A percentile compares a stretch with the other conserved stretches of the same genome.
Conservation (phyloP, 2,329 filamentous ascomycete genomes). For the Fusarium burgessii region DNA sequence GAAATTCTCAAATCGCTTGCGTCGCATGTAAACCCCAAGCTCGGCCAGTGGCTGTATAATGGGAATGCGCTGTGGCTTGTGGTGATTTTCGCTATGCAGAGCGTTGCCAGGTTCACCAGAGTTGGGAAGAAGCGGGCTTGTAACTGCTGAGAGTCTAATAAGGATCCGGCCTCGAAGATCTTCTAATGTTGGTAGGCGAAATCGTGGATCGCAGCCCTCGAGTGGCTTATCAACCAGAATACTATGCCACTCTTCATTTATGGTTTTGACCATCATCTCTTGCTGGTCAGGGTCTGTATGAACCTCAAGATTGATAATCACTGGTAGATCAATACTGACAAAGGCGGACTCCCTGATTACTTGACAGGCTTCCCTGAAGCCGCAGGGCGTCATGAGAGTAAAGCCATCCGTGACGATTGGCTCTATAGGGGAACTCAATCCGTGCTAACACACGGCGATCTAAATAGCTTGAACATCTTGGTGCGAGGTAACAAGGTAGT, state of each 20-base stretch:
- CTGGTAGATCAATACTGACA: accelerated
- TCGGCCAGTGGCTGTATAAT: neutral
- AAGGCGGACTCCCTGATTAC: accelerated
- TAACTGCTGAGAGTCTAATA: accelerated
- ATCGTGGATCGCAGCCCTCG: accelerated
- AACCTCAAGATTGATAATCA: accelerated
- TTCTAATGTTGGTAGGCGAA: accelerated
- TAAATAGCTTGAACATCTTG: too few species aligned
- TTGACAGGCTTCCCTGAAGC: neutral
- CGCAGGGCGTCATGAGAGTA: accelerated
- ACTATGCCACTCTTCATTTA: neutral
- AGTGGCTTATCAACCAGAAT: accelerated
- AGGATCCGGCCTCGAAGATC: neutral
- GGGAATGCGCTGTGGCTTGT: accelerated
- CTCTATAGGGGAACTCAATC: accelerated
- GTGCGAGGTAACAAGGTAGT: too few species aligned
- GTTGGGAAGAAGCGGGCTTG: accelerated
- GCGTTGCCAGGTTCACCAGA: accelerated
- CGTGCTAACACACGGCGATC: too few species aligned
- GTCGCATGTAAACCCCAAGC: neutral
- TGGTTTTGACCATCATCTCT: accelerated
- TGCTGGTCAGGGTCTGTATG: accelerated
- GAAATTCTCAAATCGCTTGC: accelerated
- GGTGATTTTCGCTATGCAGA: accelerated
- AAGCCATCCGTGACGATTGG: neutral